Percentiles rank a stretch among this genome's conserved stretches.
These are phyloP conservation scores for Lophium mytilinum DNA, from an alignment of 495 filamentous ascomycete genomes.

Conservation along the genomic window DNA sequence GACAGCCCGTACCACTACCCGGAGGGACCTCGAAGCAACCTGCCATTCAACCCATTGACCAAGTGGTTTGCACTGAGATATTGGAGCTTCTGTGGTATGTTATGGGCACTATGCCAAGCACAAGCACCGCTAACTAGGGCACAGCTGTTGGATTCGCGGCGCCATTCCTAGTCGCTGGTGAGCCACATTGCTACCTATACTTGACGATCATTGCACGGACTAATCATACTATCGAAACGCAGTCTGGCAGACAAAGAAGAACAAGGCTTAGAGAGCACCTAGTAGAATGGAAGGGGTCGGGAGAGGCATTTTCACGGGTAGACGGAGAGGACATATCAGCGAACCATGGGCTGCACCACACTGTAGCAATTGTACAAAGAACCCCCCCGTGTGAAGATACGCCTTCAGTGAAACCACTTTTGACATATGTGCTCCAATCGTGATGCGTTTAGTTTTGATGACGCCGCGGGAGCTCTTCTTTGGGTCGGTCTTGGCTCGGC, in stretches of 20 bases:
- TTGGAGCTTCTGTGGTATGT: constrained; percentile 70
- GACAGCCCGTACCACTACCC: constrained; percentile 95
- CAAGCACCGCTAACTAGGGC: constrained; percentile 13
- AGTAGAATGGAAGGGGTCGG: not conserved
- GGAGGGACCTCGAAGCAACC: constrained; percentile 86
- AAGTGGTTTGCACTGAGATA: constrained; percentile 74
- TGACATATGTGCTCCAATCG: no score
- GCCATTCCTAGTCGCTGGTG: constrained; percentile 79
- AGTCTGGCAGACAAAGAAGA: constrained; percentile 87
- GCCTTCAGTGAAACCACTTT: no score
- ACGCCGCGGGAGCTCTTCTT: not conserved
- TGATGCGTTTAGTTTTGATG: no score
- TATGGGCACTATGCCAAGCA: not conserved
- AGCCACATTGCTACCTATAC: constrained; percentile 31
- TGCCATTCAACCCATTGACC: constrained; percentile 93
- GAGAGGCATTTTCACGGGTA: not conserved
- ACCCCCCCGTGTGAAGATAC: not conserved
- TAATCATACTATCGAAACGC: constrained; percentile 10
- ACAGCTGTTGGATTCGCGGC: constrained; percentile 63
- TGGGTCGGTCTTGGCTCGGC: not conserved
- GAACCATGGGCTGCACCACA: not conserved
- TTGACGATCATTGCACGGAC: not conserved
- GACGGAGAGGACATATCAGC: not conserved
- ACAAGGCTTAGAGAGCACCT: constrained; percentile 18
- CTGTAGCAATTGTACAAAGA: constrained; percentile 1